Base-by-base conservation (phyloP, 306 rosid genomes). In the Casuarina glauca region DNA sequence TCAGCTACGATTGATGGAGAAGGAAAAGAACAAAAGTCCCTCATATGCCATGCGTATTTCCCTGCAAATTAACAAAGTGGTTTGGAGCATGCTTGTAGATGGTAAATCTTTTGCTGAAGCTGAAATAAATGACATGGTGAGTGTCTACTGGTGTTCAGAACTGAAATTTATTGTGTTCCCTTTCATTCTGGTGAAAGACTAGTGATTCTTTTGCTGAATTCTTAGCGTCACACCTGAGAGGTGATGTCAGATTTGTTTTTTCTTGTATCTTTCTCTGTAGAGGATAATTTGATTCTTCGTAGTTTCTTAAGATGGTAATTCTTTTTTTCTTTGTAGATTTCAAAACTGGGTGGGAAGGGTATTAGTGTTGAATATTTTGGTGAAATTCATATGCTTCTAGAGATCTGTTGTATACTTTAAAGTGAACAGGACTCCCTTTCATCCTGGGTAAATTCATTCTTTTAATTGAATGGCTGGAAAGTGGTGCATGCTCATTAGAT, bases 91-190 rank as follows among this genome's bases (percentile, higher is more conserved):
- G 99, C 96, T 96, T 83, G 90, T 90, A 42, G 99, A 96, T 85
- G 98, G 99, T 76, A 93, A 96, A 93, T 85, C 99, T 72, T 96
- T 96, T 87, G 99, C 99, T 2, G 99, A 93, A 86, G 97, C 93
- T 9, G 99, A 96, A 89, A 89, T 96, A 72, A 96, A 87, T 86
- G 99, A 96, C 82, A 82, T 96, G 99, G 99, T 96, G 90, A 93
- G 90, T 76, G 54, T 76, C 69, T 63, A 54, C 45, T 48, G 43
- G 50, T 76, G 68, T 57, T 73, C 60, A 50, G 43, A 79, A 13
- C 41, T 52, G 17, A 20, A 60, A 72, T 53, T 54, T 20, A 55
- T 78, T 19, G 60, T 52, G 45, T 46, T 48, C 9, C 66, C 36
- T 79, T 67, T 74, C 80, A 53, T 72, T 78, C 58, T 38, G 38